Percentiles rank a stretch among this genome's conserved stretches.
phyloP scores from a whole-genome alignment of 495 filamentous ascomycete species.

The Pseudoneurospora amorphoporcata region DNA sequence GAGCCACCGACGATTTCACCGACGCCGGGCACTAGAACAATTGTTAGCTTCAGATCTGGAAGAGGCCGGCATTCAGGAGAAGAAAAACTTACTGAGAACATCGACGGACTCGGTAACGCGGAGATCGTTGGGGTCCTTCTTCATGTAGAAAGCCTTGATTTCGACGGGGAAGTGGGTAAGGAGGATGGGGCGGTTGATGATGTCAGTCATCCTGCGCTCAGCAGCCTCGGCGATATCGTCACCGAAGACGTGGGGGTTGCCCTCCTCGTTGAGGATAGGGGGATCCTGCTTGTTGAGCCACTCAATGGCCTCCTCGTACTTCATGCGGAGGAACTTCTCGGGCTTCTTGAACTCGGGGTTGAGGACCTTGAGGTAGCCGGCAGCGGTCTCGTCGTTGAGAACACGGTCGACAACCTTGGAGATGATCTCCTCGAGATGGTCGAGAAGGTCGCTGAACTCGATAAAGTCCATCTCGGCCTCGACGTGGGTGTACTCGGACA shows the following conservation, averaged over 20 bases:
- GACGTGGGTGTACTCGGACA: conserved; percentile 86
- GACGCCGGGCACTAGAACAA: conserved; percentile 44
- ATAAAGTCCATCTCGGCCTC: conserved; percentile 97
- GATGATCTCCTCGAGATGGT: conserved; percentile 81
- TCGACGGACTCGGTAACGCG: conserved; percentile 97
- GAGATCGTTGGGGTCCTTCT: conserved; percentile 69
- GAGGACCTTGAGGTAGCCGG: conserved; percentile 62
- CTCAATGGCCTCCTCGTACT: conserved; percentile 84
- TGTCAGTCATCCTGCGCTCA: conserved; percentile 93
- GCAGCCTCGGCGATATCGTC: conserved; percentile 98
- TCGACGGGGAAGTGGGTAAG: conserved; percentile 93
- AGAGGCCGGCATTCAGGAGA: not conserved
- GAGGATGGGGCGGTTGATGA: conserved; percentile 90
- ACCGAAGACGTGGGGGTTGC: conserved; percentile 78
- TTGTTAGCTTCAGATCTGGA: not conserved
- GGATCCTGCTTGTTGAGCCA: conserved; percentile 79
- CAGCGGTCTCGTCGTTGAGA: conserved; percentile 59
- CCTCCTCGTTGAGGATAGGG: conserved; percentile 82
- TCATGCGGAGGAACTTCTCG: conserved; percentile 84
- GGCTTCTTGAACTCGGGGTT: conserved; percentile 84
- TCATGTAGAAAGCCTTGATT: conserved; percentile 99
- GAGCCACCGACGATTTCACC: conserved; percentile 95
- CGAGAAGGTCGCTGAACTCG: conserved; percentile 83
- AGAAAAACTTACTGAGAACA: conserved; percentile 45
- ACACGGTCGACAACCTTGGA: conserved; percentile 72